A percentile compares a stretch with the other conserved stretches of the same genome.
Evolutionary conservation across 192 early-diverging fungal genomes (phyloP).

Genomic region (Gaertneriomyces sp.): DNA sequence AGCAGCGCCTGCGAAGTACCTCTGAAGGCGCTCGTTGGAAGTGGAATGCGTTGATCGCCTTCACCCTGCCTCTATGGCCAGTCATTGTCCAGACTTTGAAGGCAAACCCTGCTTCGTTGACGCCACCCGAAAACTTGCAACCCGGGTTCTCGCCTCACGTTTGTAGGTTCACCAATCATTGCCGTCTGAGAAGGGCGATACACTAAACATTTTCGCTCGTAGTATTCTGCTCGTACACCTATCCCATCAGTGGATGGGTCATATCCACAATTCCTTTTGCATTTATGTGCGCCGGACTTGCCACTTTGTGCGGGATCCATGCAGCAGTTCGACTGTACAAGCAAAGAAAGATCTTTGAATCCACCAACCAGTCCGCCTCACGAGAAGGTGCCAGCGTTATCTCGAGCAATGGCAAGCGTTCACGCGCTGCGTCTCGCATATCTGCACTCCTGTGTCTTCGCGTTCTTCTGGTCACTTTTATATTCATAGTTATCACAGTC

Average conservation of each 20-base stretch:
- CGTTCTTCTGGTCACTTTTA: slow-evolving; percentile 3
- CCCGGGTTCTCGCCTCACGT: slow-evolving; percentile 24
- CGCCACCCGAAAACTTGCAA: slow-evolving; percentile 10
- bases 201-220: neutral
- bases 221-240: slow-evolving; percentile 22
- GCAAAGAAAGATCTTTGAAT: slow-evolving; percentile 16
- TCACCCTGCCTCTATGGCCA: slow-evolving; percentile 7
- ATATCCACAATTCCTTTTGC: slow-evolving; percentile 20
- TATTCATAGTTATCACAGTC: neutral
- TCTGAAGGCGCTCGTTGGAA: slow-evolving; percentile 6
- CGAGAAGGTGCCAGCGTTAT: neutral
- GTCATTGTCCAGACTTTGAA: slow-evolving; percentile 8
- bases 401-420: neutral
- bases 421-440: slow-evolving; percentile 9
- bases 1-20: neutral
- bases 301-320: slow-evolving; percentile 10
- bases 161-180: slow-evolving; percentile 2
- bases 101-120: slow-evolving; percentile 15
- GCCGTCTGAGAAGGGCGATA: neutral
- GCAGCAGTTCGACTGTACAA: slow-evolving; percentile 9
- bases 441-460: slow-evolving; percentile 12
- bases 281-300: neutral
- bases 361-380: neutral
- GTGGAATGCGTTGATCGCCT: slow-evolving; percentile 20
- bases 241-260: slow-evolving; percentile 16